A percentile compares a stretch with the other conserved stretches of the same genome.
These are phyloP conservation scores for Botrytis paeoniae DNA, from an alignment of 2,329 filamentous ascomycete genomes.

Conservation along the genomic window DNA sequence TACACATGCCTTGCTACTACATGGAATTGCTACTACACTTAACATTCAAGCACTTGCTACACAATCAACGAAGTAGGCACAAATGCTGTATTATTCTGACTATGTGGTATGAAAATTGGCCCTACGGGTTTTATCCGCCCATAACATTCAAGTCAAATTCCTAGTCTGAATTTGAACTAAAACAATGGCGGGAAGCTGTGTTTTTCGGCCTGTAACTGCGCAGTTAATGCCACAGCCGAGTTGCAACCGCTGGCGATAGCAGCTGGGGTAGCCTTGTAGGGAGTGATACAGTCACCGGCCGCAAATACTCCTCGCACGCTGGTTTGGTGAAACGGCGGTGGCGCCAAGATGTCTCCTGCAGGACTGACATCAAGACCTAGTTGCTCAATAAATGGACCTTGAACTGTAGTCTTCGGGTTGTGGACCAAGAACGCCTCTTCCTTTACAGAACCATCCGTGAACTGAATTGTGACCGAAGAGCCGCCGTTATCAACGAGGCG, in stretches of 20 bases:
- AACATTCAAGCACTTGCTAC: too few species aligned
- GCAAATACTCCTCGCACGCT: slow-evolving; percentile 52
- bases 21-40: too few species aligned
- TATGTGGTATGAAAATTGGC: too few species aligned
- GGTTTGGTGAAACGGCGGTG: slow-evolving; percentile 49
- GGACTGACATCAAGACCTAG: slow-evolving; percentile 44
- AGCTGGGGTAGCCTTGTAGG: slow-evolving; percentile 25
- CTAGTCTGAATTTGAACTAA: too few species aligned
- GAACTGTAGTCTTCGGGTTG: slow-evolving; percentile 40
- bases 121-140: too few species aligned
- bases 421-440: slow-evolving; percentile 44
- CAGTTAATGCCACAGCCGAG: neutral
- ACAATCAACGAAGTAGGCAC: too few species aligned
- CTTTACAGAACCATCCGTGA: slow-evolving; percentile 26
- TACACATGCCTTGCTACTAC: too few species aligned
- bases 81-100: too few species aligned
- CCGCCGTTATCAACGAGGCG: slow-evolving; percentile 17
- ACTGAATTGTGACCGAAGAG: slow-evolving; percentile 42
- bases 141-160: too few species aligned
- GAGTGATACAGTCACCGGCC: slow-evolving; percentile 44
- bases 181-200: neutral
- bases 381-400: slow-evolving; percentile 43
- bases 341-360: slow-evolving; percentile 44
- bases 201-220: neutral
- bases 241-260: neutral